phyloP scores from a whole-genome alignment of 805 yeast species.

The Cyberlindnera petersonii region DNA sequence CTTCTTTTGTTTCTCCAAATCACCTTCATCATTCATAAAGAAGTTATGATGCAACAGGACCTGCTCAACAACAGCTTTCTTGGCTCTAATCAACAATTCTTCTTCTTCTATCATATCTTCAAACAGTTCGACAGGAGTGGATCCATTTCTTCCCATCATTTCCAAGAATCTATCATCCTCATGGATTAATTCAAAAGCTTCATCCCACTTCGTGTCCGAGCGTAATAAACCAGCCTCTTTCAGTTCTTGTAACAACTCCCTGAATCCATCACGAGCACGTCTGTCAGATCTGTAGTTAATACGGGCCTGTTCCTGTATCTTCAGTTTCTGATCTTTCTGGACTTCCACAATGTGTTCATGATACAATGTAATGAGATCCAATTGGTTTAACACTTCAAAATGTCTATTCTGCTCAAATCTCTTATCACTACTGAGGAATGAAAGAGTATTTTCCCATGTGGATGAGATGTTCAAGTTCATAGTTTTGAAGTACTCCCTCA shows the following conservation, averaged over 20 bases:
- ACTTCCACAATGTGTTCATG: constrained; percentile 33
- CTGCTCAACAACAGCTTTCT: constrained; percentile 56
- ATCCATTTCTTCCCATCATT: constrained; percentile 72
- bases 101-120: constrained; percentile 70
- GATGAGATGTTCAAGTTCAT: constrained; percentile 27
- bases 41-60: constrained; percentile 37
- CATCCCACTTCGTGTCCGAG: constrained; percentile 58
- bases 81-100: constrained; percentile 49
- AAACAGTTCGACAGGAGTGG: constrained; percentile 71
- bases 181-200: constrained; percentile 46
- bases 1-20: constrained; percentile 10
- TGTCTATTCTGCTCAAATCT: constrained; percentile 59
- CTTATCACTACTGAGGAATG: constrained; percentile 33
- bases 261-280: constrained; percentile 59
- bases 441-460: constrained; percentile 21
- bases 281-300: constrained; percentile 55
- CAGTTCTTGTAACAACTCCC: constrained; percentile 39
- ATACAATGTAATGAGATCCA: constrained; percentile 58
- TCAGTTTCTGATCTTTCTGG: constrained; percentile 22
- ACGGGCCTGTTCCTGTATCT: constrained; percentile 28
- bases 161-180: constrained; percentile 54
- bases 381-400: constrained; percentile 45
- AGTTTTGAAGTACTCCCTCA: constrained; percentile 45
- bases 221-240: constrained; percentile 32
- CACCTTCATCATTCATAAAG: constrained; percentile 24